A percentile compares a stretch with the other conserved stretches of the same genome.
Conservation (phyloP, 1,284 basidiomycete species). For the Cryptococcus amylolentus region DNA sequence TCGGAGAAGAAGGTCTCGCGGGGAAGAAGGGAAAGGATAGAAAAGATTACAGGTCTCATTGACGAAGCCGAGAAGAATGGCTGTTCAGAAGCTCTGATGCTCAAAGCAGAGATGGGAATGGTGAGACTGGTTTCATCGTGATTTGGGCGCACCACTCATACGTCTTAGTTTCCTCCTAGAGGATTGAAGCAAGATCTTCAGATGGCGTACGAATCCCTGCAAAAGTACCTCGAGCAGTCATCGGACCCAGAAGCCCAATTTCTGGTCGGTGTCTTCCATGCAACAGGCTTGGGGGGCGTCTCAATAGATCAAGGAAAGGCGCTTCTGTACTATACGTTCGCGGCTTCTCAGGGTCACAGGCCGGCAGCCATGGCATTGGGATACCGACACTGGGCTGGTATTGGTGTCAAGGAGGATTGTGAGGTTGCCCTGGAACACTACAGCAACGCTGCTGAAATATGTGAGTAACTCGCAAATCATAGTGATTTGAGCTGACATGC, state of each 20-base stretch:
- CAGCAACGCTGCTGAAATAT: constrained; percentile 75
- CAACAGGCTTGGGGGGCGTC: constrained; percentile 72
- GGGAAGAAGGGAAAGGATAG: constrained; percentile 50
- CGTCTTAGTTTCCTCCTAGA: constrained; percentile 43
- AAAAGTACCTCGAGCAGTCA: constrained; percentile 55
- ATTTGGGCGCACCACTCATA: background rate
- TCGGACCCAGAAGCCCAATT: constrained; percentile 76
- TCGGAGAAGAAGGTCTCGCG: constrained; percentile 45
- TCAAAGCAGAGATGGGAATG: constrained; percentile 67
- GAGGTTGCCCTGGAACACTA: constrained; percentile 79
- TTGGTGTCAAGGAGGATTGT: constrained; percentile 84
- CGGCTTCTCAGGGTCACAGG: constrained; percentile 78
- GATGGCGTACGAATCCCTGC: constrained; percentile 33
- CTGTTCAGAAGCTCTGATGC: constrained; percentile 68
- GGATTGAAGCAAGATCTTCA: constrained; percentile 36
- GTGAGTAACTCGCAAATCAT: constrained; percentile 50
- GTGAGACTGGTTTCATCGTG: constrained; percentile 52
- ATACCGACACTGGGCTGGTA: constrained; percentile 93
- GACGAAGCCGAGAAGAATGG: constrained; percentile 75
- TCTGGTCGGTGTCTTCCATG: constrained; percentile 77
- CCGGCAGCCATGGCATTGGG: constrained; percentile 89
- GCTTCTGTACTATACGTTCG: constrained; percentile 87
- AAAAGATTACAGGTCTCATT: constrained; percentile 70
- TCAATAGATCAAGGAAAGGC: constrained; percentile 57
- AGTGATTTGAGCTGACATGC: constrained; percentile 3